phyloP scores from a whole-genome alignment of 495 filamentous ascomycete genomes.

The Melanomma pulvis-pyrius region DNA sequence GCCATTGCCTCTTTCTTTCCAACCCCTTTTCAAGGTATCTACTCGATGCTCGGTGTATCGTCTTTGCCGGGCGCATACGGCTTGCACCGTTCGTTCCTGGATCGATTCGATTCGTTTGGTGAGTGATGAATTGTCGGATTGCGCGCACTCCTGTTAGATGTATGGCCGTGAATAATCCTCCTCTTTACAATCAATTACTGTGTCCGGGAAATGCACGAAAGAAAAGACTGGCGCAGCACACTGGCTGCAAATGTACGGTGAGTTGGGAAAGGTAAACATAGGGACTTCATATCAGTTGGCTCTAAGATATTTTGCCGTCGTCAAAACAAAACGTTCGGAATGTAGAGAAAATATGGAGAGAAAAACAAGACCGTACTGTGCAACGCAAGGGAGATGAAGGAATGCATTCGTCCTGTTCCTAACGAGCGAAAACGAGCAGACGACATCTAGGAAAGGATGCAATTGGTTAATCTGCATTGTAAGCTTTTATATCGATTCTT shows the following conservation, averaged over 20 bases:
- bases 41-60: background rate
- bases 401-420: background rate
- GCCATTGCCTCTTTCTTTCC: background rate
- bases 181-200: background rate
- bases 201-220: background rate
- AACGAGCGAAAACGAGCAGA: background rate
- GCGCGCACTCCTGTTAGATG: background rate
- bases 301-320: constrained; percentile 25
- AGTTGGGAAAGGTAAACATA: constrained; percentile 26
- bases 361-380: background rate
- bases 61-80: background rate
- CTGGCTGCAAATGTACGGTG: constrained; percentile 9
- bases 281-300: constrained; percentile 5
- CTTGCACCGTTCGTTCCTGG: background rate
- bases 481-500: background rate
- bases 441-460: background rate
- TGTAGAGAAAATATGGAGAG: constrained; percentile 27
- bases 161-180: background rate
- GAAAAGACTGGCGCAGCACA: constrained; percentile 1
- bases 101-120: background rate
- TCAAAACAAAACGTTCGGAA: constrained; percentile 35
- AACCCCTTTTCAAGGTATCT: background rate
- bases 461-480: background rate
- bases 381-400: constrained; percentile 10
- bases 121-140: background rate